Base-by-base conservation (phyloP, 441 rosid species). In the Brassica balearica region DNA sequence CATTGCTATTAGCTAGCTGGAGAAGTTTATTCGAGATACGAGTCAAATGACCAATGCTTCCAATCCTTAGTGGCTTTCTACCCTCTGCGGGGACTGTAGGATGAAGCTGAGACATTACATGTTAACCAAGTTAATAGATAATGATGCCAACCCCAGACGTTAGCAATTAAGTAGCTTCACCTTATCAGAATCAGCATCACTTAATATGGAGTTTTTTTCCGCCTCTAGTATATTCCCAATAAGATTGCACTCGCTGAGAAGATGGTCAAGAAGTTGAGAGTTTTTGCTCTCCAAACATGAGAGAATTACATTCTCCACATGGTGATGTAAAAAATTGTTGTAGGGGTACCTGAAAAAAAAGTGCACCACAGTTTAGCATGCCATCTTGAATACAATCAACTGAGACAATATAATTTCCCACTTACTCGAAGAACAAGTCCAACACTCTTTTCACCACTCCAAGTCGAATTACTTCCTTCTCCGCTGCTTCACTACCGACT, bases 291-390 rank as follows among this genome's bases (percentile, higher is more conserved):
- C 97, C 82, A 94, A 81, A 78, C 99, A 96, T 23, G 97, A 91
- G 48, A 88, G 77, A 63, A 96, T 83, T 65, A 94, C 89, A 81
- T 74, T 92, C 83, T 94, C 98, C 60, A 91, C 93, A 63, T 92
- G 97, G 83, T 94, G 98, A 81, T 93, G 99, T 91, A 96, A 85
- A 82, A 90, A 92, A 67, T 92, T 96, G 84, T 96, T 96, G 93
- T 82, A 96, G 1, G 98, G 97, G 72, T 93, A 96, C 92, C 99
- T 92, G 78, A 86, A 77, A 64, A 59, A 81, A 34, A 82, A 60
- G 77, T 56, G 79, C 80, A 81, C 64, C 22, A 79, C 46, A 48
- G 61, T 71, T 85, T 78, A 86, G 84, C 72, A 74, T 63, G 48
- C n/a, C 75, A 48, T 74, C 25, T 69, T 72, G 51, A 17, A 77